Evolutionary conservation across 768 basidiomycete genomes (phyloP), one percentile per base, ranked within the genome.

Genomic region (Infundibulicybe gibba): DNA sequence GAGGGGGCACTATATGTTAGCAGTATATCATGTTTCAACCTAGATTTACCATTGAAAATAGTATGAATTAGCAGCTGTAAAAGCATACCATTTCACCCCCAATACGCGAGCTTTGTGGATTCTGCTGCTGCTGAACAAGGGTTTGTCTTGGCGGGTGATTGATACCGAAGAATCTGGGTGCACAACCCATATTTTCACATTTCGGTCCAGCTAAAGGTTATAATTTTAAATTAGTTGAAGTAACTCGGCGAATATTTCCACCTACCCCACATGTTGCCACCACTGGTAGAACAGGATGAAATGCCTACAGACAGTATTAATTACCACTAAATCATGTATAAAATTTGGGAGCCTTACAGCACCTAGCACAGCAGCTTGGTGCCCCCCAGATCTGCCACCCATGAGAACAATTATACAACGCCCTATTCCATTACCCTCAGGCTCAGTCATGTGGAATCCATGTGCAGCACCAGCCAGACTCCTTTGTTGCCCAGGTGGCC

Each of bases 221-320:
- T 25, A 38, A n/a, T n/a, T n/a, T n/a, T n/a, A n/a, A n/a, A n/a
- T 13, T n/a, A 50, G 38, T 31, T 12, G 39, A 35, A 34, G 15
- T 44, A 35, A 5, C 38, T 19, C 45, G 16, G 3, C 25, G 32
- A 20, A 20, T 43, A 34, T 16, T 6, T 20, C 11, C 5, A 66
- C 81, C 49, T 60, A 90, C 88, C 16, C 88, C 88, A 55, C 87
- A 85, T 13, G 89, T 91, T 9, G 87, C 87, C 43, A 91, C 71
- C 13, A 90, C 53, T 3, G 86, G 85, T 43, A 75, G 63, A 9
- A 64, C 63, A 0, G 79, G 73, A 59, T 90, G 85, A 62, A 90
- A 91, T 20, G 81, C 78, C 87, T 89, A 38, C 17, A 3, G 32
- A 38, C 33, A 41, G 10, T 17, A 33, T 40, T 30, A 9, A 37